phyloP scores from a whole-genome alignment of 768 basidiomycete species.

The Termitomyces sp. region DNA sequence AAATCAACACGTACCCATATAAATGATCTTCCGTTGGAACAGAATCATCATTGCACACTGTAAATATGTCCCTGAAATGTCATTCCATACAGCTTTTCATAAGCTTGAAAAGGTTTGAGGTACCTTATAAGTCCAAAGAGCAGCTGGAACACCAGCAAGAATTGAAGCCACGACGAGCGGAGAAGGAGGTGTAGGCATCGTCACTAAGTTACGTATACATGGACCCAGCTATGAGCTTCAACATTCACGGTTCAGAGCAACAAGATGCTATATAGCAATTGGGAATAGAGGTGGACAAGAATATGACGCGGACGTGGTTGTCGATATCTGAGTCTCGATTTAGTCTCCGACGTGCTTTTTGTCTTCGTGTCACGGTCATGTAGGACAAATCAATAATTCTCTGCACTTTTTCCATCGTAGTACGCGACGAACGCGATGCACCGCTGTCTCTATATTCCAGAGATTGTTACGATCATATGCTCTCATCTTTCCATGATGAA shows the following conservation, averaged over 20 bases:
- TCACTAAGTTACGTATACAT: neutral
- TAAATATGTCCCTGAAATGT: neutral
- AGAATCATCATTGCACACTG: conserved; percentile 47
- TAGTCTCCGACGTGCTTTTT: conserved; percentile 16
- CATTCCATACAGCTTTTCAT: neutral
- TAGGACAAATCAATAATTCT: no score
- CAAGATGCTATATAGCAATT: no score
- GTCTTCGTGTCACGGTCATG: no score
- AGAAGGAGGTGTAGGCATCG: conserved; percentile 25
- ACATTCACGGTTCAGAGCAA: no score
- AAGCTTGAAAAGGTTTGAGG: neutral
- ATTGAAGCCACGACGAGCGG: conserved; percentile 26
- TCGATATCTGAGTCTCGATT: no score
- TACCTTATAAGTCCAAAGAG: conserved; percentile 41
- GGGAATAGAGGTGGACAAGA: no score
- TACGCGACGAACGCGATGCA: neutral
- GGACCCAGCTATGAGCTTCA: neutral
- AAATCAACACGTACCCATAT: conserved; percentile 34
- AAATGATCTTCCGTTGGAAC: conserved; percentile 51
- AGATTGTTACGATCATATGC: neutral
- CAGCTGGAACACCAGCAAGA: conserved; percentile 34
- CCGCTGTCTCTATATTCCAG: neutral
- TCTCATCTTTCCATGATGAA: neutral
- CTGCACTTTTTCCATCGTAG: no score
- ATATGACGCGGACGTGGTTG: no score